Percentiles rank a stretch among this genome's conserved stretches.
Evolutionary conservation across 2,329 filamentous ascomycete species (phyloP).

Genomic region (Bipolaris oryzae): DNA sequence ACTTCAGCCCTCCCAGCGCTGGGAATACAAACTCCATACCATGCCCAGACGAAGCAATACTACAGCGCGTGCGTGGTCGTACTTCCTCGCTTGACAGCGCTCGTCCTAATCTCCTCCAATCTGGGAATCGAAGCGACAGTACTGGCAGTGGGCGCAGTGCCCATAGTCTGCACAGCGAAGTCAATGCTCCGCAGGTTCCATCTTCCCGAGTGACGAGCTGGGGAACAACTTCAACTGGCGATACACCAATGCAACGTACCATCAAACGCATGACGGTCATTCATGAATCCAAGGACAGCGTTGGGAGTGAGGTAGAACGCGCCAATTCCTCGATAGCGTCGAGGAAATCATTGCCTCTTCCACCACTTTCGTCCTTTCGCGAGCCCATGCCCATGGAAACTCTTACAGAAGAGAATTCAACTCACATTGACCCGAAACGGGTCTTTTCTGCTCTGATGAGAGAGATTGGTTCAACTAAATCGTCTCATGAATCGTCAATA

Average conservation of each 20-base stretch:
- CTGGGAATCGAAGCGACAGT: constrained; percentile 31
- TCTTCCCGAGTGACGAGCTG: constrained; percentile 69
- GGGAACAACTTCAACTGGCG: constrained; percentile 67
- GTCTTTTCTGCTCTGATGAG: constrained; percentile 47
- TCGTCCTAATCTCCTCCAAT: constrained; percentile 16
- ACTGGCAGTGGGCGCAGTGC: constrained; percentile 32
- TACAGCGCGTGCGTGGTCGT: constrained; percentile 50
- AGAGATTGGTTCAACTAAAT: constrained; percentile 37
- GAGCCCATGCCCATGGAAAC: constrained; percentile 42
- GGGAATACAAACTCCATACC: constrained; percentile 45
- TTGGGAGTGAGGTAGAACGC: constrained; percentile 35
- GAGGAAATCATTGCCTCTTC: constrained; percentile 28
- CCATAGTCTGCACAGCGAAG: constrained; percentile 41
- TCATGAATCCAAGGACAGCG: constrained; percentile 57
- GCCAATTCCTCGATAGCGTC: constrained; percentile 9
- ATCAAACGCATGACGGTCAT: constrained; percentile 68
- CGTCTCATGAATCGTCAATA: not conserved
- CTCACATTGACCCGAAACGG: constrained; percentile 42
- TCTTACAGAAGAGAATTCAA: constrained; percentile 30
- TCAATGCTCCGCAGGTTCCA: constrained; percentile 60
- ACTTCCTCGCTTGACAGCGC: constrained; percentile 31
- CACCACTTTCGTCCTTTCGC: constrained; percentile 35
- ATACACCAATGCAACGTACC: constrained; percentile 59
- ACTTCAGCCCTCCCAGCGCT: constrained; percentile 16
- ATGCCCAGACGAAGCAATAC: constrained; percentile 51